Evolutionary conservation across 371 early-diverging fungal genomes (phyloP), one percentile per base, ranked within the genome.

Genomic region (Actinomortierella ambigua): DNA sequence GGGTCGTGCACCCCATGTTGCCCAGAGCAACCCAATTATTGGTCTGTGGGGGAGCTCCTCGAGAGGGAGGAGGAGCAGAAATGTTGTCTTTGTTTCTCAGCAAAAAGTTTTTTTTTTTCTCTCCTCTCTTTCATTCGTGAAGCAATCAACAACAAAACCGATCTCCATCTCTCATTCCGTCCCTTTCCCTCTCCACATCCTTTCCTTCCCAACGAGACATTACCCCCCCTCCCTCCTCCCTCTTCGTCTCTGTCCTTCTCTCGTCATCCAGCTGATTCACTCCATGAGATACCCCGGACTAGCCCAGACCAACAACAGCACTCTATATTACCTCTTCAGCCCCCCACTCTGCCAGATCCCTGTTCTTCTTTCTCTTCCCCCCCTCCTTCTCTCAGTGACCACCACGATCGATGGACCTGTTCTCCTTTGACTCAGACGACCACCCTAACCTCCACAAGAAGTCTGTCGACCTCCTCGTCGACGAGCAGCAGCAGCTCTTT

Each of bases 371-470:
- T 40, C 3, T 15, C 23, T 22, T n/a, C n/a, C n/a, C 41, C 39
- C 14, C 39, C 26, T 55, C 41, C 55, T 13, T 26, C 41, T 40
- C 15, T 15, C 11, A 11, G 17, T 24, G 15, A 14, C 27, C 41
- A 40, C 18, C 18, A 14, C 29, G 4, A 14, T 40, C n/a, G 48
- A 75, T 75, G 76, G 69, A 69, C 57, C 42, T 75, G 29, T 75
- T 69, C 48, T 50, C 54, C 26, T 75, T 75, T 62, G 76, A 75
- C 63, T 65, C 65, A 20, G 68, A 69, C 59, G 69, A 75, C 69
- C 65, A 75, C 41, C 76, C 76, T n/a, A 62, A 53, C 28, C 55
- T 75, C 34, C 59, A 64, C 23, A 65, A 64, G 50, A 57, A 69
- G 53, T 53, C 61, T 2, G 66, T 76, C 20, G 76, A 66, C 58